Evolutionary conservation across 176 grass and related monocot species (phyloP).

Genomic region (Leersia perrieri): DNA sequence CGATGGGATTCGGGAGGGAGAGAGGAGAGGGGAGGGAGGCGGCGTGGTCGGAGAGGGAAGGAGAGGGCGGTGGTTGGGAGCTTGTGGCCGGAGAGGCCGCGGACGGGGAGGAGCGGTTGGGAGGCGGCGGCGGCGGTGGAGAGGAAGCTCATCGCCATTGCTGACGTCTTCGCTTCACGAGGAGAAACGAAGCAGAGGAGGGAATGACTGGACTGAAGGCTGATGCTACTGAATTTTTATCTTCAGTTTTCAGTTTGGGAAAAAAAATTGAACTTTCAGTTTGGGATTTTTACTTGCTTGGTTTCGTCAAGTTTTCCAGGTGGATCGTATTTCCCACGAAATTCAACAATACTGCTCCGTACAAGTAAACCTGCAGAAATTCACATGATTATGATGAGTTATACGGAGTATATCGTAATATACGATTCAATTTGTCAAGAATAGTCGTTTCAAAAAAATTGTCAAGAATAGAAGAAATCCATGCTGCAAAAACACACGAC

Average conservation of each 20-base stretch:
- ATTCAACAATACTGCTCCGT: too few species aligned
- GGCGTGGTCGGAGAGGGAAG: background rate
- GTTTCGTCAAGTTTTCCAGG: background rate
- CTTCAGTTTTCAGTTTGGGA: too few species aligned
- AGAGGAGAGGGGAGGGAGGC: background rate
- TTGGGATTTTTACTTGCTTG: too few species aligned
- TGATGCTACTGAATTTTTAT: background rate
- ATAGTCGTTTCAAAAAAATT: too few species aligned
- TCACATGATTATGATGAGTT: too few species aligned
- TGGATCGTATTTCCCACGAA: too few species aligned
- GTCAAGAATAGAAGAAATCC: too few species aligned
- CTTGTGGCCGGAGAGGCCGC: background rate
- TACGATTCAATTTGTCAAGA: too few species aligned
- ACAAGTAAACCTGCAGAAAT: too few species aligned
- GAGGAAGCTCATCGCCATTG: conserved; percentile 48
- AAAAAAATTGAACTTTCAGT: too few species aligned
- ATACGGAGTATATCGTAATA: too few species aligned
- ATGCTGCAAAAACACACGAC: too few species aligned
- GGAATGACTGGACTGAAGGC: background rate
- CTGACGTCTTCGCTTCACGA: background rate
- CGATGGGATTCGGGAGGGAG: background rate
- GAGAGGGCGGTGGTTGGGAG: background rate
- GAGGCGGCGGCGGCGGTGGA: background rate
- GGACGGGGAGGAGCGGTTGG: background rate
- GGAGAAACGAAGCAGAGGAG: background rate